Evolutionary conservation across 176 grass and related monocot genomes (phyloP), one percentile per base, ranked within the genome.

Genomic region (Eremochloa ophiuroides): DNA sequence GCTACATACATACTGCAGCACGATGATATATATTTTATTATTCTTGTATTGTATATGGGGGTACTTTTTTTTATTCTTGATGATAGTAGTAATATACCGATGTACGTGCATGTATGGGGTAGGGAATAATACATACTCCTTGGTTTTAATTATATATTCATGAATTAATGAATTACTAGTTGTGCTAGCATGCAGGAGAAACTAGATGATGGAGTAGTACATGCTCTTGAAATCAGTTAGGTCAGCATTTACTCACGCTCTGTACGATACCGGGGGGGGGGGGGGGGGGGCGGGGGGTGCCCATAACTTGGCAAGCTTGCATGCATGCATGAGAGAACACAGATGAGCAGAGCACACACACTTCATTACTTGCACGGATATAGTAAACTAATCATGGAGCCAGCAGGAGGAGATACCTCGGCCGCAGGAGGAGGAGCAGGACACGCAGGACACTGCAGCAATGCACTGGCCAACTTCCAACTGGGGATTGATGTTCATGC

Each of bases 211-310:
- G 71, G 28, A n/a, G n/a, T n/a, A n/a, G n/a, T n/a, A 76, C 82
- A 81, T 81, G 82, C 70, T 75, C 82, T 62, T 80, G 77, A n/a
- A 85, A 81, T 80, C 8, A 26, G 82, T 85, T 89, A 66, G 82
- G 82, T 89, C 27, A 18, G 82, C 82, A 89, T 77, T 85, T 76
- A 89, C 82, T 82, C 43, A 6, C 66, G 65, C 23, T 65, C 76
- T 82, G 82, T 89, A 89, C 34, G 82, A 83, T 81, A 77, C 55
- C 47, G n/a, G n/a, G n/a, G n/a, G n/a, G n/a, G n/a, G n/a, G n/a
- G n/a, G n/a, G n/a, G n/a, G n/a, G n/a, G n/a, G n/a, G n/a, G n/a
- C 28, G 41, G 29, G 41, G 16, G 26, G 84, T 40, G 82, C 66
- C 56, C 68, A 78, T 74, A 1, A 74, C 51, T 69, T 50, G 43